Evolutionary conservation across 495 filamentous ascomycete genomes (phyloP).

Genomic region (Penicillium coprophilum): DNA sequence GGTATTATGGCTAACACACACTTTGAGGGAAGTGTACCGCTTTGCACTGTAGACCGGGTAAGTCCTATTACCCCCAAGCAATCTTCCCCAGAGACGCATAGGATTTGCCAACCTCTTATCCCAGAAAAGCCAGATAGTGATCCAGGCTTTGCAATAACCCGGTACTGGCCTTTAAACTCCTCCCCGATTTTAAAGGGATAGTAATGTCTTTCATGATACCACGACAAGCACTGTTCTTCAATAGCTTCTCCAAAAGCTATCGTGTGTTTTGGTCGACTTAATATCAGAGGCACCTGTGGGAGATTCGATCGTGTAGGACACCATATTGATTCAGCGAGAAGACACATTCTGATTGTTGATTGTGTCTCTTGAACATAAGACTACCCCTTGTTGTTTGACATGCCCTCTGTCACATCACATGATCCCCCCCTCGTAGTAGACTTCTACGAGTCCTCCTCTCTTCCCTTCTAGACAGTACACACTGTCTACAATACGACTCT

Average conservation of each 20-base stretch:
- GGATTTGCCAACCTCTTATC: conserved; percentile 25
- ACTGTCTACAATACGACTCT: no score
- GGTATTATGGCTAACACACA: conserved; percentile 10
- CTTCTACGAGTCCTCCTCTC: no score
- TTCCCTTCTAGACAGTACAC: no score
- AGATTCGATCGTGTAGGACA: no score
- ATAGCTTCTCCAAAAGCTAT: conserved; percentile 8
- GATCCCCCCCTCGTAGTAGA: no score
- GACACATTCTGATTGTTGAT: no score
- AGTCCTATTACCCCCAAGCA: not conserved
- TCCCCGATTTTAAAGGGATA: conserved; percentile 47
- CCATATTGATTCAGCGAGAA: no score
- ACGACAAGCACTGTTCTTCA: conserved; percentile 21
- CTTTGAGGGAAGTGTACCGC: conserved; percentile 15
- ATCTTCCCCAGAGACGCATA: not conserved
- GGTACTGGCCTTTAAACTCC: conserved; percentile 36
- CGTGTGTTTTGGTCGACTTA: not conserved
- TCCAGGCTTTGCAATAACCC: conserved; percentile 51
- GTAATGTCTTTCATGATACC: conserved; percentile 19
- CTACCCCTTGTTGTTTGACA: no score
- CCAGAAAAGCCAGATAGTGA: conserved; percentile 51
- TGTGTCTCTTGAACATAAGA: no score
- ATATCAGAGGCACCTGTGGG: not conserved
- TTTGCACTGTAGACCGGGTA: not conserved
- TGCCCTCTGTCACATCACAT: no score